These are phyloP conservation scores for Amborella trichopoda DNA, from an alignment of 164 flowering plant species.

Conservation along the genomic window DNA sequence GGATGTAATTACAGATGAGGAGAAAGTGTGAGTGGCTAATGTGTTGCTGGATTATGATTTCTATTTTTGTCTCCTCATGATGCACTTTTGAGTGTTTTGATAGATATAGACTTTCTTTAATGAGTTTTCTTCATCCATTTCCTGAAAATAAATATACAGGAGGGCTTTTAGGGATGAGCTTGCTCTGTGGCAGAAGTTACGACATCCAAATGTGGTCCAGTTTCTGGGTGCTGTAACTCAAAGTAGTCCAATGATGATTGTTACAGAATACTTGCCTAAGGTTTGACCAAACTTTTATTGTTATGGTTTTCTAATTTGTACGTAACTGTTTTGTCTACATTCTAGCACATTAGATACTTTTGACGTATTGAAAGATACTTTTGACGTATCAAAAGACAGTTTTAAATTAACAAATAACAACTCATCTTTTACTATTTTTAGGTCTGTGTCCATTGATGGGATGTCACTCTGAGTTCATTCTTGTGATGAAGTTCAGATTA, in stretches of 20 bases:
- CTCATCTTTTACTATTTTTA: no score
- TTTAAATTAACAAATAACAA: no score
- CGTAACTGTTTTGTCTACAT: no score
- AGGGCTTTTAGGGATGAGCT: conserved; percentile 81
- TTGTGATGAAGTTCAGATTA: no score
- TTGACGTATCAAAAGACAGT: no score
- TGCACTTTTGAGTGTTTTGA: background rate
- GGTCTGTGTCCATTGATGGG: no score
- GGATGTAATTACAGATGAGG: conserved; percentile 53
- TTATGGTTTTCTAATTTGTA: no score
- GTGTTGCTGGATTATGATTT: background rate
- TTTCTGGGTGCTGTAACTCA: conserved; percentile 96
- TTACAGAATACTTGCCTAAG: conserved; percentile 89
- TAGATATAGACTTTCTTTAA: background rate
- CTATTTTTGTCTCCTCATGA: background rate
- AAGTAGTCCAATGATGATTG: conserved; percentile 96
- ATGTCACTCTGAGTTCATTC: no score
- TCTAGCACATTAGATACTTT: no score
- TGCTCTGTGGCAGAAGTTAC: conserved; percentile 64
- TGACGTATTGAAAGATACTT: no score
- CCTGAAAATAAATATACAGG: conserved; percentile 23
- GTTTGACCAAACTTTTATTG: no score
- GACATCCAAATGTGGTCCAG: conserved; percentile 95
- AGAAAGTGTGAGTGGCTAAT: conserved; percentile 64
- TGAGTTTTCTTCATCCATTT: background rate